These are phyloP conservation scores for Polysphondylium violaceum DNA, from an alignment of 78 protist species.

Conservation along the genomic window DNA sequence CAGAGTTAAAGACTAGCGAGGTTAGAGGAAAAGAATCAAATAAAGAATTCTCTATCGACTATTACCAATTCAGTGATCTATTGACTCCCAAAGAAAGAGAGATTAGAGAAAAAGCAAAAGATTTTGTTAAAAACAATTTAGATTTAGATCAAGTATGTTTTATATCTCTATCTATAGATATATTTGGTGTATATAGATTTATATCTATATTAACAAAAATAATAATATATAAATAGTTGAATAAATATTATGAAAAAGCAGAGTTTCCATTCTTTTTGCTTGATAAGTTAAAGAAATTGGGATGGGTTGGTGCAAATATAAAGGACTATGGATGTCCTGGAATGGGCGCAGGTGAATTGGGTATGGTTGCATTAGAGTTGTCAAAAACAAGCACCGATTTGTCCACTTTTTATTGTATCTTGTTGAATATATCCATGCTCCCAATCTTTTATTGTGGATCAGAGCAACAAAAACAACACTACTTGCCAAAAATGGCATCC, in stretches of 20 bases:
- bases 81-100: not conserved
- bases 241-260: conserved; percentile 76
- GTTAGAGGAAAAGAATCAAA: not conserved
- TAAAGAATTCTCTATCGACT: not conserved
- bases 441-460: conserved; percentile 93
- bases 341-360: conserved; percentile 18
- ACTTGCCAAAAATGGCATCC: conserved; percentile 90
- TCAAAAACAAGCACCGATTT: conserved; percentile 47
- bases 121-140: conserved; percentile 30
- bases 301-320: conserved; percentile 61
- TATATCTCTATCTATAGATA: not conserved
- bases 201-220: not conserved
- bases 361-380: conserved; percentile 33
- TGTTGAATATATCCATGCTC: conserved; percentile 86
- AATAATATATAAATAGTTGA: not conserved
- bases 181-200: not conserved
- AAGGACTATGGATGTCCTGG: conserved; percentile 62
- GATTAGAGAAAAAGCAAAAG: conserved; percentile 38
- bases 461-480: conserved; percentile 90
- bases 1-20: no score
- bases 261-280: conserved; percentile 49
- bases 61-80: conserved; percentile 13
- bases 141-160: conserved; percentile 12
- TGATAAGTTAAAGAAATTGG: conserved; percentile 7
- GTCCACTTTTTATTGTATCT: conserved; percentile 23